These are phyloP conservation scores for Aurinia saxatilis DNA, from an alignment of 345 rosid genomes.

Conservation along the genomic window DNA sequence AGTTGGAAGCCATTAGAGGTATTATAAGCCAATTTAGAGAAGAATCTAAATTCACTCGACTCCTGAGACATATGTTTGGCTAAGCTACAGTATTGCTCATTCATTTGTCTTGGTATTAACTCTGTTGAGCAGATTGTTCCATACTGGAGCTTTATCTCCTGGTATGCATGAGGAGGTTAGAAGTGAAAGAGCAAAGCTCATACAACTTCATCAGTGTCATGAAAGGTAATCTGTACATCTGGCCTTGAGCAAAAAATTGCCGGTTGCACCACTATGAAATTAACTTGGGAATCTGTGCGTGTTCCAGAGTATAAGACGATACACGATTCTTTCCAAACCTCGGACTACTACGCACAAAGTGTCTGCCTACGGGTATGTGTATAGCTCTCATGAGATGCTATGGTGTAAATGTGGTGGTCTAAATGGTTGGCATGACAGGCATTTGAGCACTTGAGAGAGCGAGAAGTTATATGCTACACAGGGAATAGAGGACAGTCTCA, in stretches of 20 bases:
- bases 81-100: neutral
- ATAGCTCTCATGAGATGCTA: constrained; percentile 1
- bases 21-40: neutral
- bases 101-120: neutral
- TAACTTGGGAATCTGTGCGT: constrained; percentile 4
- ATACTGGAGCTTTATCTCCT: constrained; percentile 79
- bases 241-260: neutral
- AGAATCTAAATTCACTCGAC: neutral
- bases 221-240: constrained; percentile 49
- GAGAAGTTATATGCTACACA: constrained; percentile 51
- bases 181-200: constrained; percentile 75
- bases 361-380: constrained; percentile 71
- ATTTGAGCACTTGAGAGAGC: constrained; percentile 72
- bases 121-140: constrained; percentile 64
- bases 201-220: constrained; percentile 78
- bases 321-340: constrained; percentile 69
- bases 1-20: constrained; percentile 80
- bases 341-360: constrained; percentile 58
- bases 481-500: constrained; percentile 64
- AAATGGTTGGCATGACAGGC: constrained; percentile 47
- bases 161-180: constrained; percentile 82
- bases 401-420: constrained; percentile 1
- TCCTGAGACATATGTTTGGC: neutral
- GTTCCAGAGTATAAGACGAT: constrained; percentile 74
- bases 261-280: neutral